Evolutionary conservation across 371 early-diverging fungal species (phyloP).

Genomic region (Zychaea mexicana): DNA sequence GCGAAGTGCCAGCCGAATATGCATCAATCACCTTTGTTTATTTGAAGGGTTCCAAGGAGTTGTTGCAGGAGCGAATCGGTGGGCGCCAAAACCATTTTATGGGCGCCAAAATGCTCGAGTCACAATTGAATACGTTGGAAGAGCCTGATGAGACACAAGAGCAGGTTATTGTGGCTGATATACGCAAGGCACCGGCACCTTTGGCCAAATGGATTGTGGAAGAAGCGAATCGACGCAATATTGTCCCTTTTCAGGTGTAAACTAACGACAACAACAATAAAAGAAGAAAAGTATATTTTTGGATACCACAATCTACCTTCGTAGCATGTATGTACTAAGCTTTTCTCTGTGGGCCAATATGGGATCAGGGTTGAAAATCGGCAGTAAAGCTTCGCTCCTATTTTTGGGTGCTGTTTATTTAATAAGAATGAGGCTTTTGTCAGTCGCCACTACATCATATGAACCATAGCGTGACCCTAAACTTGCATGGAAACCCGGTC

Average conservation of each 20-base stretch:
- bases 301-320: too few species aligned
- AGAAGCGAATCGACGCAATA: slow-evolving; percentile 11
- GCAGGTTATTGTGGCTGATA: slow-evolving; percentile 46
- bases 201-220: slow-evolving; percentile 24
- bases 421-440: too few species aligned
- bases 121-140: slow-evolving; percentile 65
- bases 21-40: slow-evolving; percentile 58
- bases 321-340: too few species aligned
- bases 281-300: neutral
- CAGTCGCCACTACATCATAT: too few species aligned
- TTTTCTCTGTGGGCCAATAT: too few species aligned
- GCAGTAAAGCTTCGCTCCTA: neutral
- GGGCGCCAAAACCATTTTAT: slow-evolving; percentile 60
- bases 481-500: neutral
- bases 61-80: slow-evolving; percentile 49
- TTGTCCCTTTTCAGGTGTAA: neutral
- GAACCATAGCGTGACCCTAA: neutral
- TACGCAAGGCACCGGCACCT: slow-evolving; percentile 19
- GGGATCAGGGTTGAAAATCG: too few species aligned
- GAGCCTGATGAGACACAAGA: slow-evolving; percentile 55
- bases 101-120: slow-evolving; percentile 52
- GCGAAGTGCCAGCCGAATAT: slow-evolving; percentile 30
- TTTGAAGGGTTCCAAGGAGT: slow-evolving; percentile 50
- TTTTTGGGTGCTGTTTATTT: too few species aligned
- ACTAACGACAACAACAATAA: neutral